Conservation (phyloP, 2,329 filamentous ascomycete genomes). For the Ceratocystis papillata region DNA sequence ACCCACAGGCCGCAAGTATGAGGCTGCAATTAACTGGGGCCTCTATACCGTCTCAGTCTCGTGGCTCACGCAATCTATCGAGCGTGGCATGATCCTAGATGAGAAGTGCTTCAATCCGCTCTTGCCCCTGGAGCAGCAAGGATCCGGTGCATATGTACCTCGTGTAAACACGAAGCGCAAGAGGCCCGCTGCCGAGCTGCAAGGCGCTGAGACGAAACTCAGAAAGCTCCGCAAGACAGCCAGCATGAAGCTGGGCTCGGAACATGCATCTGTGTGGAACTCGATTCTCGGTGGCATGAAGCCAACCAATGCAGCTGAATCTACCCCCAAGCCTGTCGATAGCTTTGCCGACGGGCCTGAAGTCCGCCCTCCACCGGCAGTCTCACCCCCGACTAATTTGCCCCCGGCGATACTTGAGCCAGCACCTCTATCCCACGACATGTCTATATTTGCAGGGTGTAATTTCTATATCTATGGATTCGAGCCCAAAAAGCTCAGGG, state of each 20-base stretch:
- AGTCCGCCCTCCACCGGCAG: not conserved
- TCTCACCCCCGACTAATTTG: not conserved
- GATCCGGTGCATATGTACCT: slow-evolving; percentile 48
- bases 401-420: not conserved
- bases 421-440: slow-evolving; percentile 27
- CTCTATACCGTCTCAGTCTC: slow-evolving; percentile 68
- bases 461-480: slow-evolving; percentile 54
- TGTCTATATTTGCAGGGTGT: slow-evolving; percentile 44
- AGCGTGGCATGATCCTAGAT: slow-evolving; percentile 81
- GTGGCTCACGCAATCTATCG: slow-evolving; percentile 76
- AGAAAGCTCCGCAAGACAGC: slow-evolving; percentile 80
- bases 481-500: slow-evolving; percentile 29
- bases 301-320: not conserved
- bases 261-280: slow-evolving; percentile 79
- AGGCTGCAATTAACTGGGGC: slow-evolving; percentile 72
- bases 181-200: slow-evolving; percentile 26
- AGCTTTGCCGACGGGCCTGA: slow-evolving; percentile 17
- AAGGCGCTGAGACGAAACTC: slow-evolving; percentile 45
- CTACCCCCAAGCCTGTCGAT: slow-evolving; percentile 6
- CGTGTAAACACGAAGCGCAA: slow-evolving; percentile 16
- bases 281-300: slow-evolving; percentile 56
- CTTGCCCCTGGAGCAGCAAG: slow-evolving; percentile 58
- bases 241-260: slow-evolving; percentile 68
- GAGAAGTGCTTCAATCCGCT: slow-evolving; percentile 74
- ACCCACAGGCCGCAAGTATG: slow-evolving; percentile 80